Evolutionary conservation across 371 early-diverging fungal species (phyloP).

Genomic region (Apophysomyces elegans): DNA sequence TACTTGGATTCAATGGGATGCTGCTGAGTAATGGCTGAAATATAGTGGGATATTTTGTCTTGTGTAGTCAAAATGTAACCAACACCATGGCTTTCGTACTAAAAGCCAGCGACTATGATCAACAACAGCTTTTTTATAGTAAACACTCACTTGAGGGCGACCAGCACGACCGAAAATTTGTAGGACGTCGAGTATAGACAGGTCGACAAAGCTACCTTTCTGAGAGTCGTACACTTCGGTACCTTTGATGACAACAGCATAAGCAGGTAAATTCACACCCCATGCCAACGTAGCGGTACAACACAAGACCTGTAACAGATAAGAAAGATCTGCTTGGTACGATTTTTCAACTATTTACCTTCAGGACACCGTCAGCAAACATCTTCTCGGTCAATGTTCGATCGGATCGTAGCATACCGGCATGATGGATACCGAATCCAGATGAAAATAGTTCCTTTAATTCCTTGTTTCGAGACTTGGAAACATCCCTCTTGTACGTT

Average conservation of each 20-base stretch:
- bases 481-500: slow-evolving; percentile 41
- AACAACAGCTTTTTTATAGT: neutral
- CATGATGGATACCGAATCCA: slow-evolving; percentile 98
- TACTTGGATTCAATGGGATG: slow-evolving; percentile 95
- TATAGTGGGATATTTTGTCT: slow-evolving; percentile 91
- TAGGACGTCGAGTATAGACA: slow-evolving; percentile 94
- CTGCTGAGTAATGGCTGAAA: slow-evolving; percentile 94
- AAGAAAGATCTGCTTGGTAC: slow-evolving; percentile 5
- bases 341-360: slow-evolving; percentile 28
- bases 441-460: slow-evolving; percentile 79
- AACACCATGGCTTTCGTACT: slow-evolving; percentile 91
- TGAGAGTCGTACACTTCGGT: slow-evolving; percentile 96
- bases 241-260: slow-evolving; percentile 98
- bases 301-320: slow-evolving; percentile 72
- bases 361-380: slow-evolving; percentile 91
- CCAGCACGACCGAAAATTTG: slow-evolving; percentile 99
- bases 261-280: slow-evolving; percentile 99
- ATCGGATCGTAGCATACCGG: slow-evolving; percentile 94
- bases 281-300: slow-evolving; percentile 99
- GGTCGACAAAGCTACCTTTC: slow-evolving; percentile 90
- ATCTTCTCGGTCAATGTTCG: slow-evolving; percentile 87
- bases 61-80: slow-evolving; percentile 92
- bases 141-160: slow-evolving; percentile 72
- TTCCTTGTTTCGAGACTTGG: slow-evolving; percentile 82
- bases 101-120: neutral